Evolutionary conservation across 306 rosid species (phyloP).

Genomic region (Alnus rubra): DNA sequence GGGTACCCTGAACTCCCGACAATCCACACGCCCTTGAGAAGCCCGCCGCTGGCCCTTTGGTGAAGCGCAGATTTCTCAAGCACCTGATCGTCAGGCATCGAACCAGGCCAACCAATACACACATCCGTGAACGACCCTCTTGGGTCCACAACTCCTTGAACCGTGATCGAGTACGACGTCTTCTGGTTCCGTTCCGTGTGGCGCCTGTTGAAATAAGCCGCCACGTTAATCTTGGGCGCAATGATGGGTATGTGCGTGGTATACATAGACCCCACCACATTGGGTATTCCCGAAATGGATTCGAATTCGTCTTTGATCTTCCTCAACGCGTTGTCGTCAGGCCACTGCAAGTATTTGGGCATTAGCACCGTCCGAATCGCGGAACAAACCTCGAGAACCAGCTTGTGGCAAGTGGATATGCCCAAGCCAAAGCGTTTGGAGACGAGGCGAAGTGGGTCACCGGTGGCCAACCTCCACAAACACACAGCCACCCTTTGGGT

Average conservation of each 20-base stretch:
- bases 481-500: conserved; percentile 90
- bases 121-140: conserved; percentile 80
- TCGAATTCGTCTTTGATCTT: conserved; percentile 67
- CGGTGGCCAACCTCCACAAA: conserved; percentile 90
- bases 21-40: conserved; percentile 71
- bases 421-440: conserved; percentile 85
- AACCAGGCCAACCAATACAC: conserved; percentile 97
- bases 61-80: conserved; percentile 67
- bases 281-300: conserved; percentile 71
- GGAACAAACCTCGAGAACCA: conserved; percentile 87
- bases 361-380: conserved; percentile 80
- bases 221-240: conserved; percentile 88
- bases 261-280: conserved; percentile 88
- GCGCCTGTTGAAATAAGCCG: conserved; percentile 81
- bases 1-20: conserved; percentile 79
- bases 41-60: conserved; percentile 73
- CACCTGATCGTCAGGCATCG: conserved; percentile 91
- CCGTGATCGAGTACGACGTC: conserved; percentile 84
- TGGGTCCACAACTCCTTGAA: conserved; percentile 87
- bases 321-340: conserved; percentile 47
- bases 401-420: conserved; percentile 89
- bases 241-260: conserved; percentile 90
- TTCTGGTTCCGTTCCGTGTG: conserved; percentile 92
- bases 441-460: conserved; percentile 86
- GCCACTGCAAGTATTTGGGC: conserved; percentile 89